Conservation (phyloP, 1,284 basidiomycete species). For the Chiua sp. region DNA sequence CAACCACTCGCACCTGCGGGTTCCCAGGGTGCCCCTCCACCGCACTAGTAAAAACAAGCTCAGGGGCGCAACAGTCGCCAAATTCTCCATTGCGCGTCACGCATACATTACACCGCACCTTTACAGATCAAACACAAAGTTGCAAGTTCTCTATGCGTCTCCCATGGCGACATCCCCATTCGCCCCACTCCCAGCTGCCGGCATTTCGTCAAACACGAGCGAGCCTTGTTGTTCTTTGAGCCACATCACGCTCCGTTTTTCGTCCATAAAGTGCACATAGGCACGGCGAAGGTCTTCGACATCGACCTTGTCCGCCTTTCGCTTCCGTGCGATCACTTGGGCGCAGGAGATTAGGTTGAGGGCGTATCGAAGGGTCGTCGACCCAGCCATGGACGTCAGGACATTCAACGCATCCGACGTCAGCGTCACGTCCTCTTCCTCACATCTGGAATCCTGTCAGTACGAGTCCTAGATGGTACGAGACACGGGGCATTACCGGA, state of each 20-base stretch:
- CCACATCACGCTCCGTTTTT: slow-evolving; percentile 94
- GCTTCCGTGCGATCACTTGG: slow-evolving; percentile 81
- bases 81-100: no score
- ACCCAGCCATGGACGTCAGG: slow-evolving; percentile 83
- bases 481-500: slow-evolving; percentile 60
- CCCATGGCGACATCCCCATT: slow-evolving; percentile 33
- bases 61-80: no score
- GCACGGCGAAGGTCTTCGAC: slow-evolving; percentile 85
- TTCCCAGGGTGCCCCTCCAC: no score
- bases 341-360: slow-evolving; percentile 94
- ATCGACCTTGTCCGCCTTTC: slow-evolving; percentile 79
- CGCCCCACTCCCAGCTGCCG: slow-evolving; percentile 10
- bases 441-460: slow-evolving; percentile 59
- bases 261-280: slow-evolving; percentile 94
- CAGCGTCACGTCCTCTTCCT: slow-evolving; percentile 96
- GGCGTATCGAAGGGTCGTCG: slow-evolving; percentile 90
- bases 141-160: slow-evolving; percentile 24
- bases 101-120: no score
- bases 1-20: no score
- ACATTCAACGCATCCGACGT: slow-evolving; percentile 77
- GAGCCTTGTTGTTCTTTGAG: slow-evolving; percentile 84
- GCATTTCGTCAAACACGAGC: slow-evolving; percentile 72
- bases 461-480: neutral
- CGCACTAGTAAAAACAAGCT: no score
- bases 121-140: no score